Percentiles rank a stretch among this genome's conserved stretches.
These are phyloP conservation scores for Byssothecium circinans DNA, from an alignment of 2,329 filamentous ascomycete species.

Conservation along the genomic window DNA sequence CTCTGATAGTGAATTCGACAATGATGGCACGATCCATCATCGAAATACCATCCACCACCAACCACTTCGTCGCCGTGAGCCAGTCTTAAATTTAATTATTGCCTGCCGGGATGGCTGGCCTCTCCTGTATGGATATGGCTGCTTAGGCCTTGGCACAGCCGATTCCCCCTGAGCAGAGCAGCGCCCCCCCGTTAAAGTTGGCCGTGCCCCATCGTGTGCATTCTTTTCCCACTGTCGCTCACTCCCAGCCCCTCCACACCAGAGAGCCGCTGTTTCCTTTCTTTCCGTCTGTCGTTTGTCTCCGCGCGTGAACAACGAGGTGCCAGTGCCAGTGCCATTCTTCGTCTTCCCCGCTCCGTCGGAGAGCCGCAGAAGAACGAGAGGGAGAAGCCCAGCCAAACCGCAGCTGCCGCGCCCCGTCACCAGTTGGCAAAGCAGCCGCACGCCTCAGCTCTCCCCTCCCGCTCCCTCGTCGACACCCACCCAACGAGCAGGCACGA, in stretches of 20 bases:
- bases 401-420: conserved; percentile 35
- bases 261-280: too few relatives aligned
- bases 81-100: too few relatives aligned
- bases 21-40: too few relatives aligned
- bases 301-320: conserved; percentile 16
- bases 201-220: conserved; percentile 29
- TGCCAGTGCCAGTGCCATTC: conserved; percentile 15
- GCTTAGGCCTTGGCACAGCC: background rate
- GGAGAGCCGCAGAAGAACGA: conserved; percentile 25
- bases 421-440: conserved; percentile 29
- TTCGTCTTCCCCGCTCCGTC: conserved; percentile 14
- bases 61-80: background rate
- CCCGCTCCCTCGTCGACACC: conserved; percentile 24
- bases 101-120: too few relatives aligned
- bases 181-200: conserved; percentile 21
- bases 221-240: conserved; percentile 33
- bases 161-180: background rate
- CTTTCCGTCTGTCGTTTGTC: conserved; percentile 34
- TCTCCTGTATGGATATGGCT: too few relatives aligned
- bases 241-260: conserved; percentile 29
- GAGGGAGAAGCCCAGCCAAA: too few relatives aligned
- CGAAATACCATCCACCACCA: too few relatives aligned
- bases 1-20: too few relatives aligned
- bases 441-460: conserved; percentile 16
- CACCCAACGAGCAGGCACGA: conserved; percentile 22